Conservation (phyloP, 1,284 basidiomycete species). For the Athelia sp. region DNA sequence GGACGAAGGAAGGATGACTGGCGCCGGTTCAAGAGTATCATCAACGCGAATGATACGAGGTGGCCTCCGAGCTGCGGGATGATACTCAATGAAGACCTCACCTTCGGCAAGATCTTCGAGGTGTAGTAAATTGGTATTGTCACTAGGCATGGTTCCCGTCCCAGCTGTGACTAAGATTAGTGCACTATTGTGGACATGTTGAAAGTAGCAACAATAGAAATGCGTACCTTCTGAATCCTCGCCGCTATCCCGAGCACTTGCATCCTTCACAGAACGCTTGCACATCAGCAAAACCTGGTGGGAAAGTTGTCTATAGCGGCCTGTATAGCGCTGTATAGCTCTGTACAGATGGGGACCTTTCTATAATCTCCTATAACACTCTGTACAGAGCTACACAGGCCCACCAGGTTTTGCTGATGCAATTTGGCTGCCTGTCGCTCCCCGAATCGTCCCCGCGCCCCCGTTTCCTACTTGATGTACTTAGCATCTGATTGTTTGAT, state of each 20-base stretch:
- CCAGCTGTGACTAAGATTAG: background rate
- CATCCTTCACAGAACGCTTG: background rate
- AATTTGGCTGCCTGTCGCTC: too few relatives aligned
- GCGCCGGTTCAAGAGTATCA: background rate
- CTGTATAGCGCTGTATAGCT: too few relatives aligned
- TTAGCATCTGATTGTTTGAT: background rate
- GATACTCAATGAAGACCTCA: background rate
- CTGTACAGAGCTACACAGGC: too few relatives aligned
- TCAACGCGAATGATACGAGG: background rate
- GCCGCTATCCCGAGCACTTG: background rate
- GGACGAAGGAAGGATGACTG: too few relatives aligned
- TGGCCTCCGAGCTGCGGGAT: background rate
- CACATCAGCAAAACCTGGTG: background rate
- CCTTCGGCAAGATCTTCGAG: background rate
- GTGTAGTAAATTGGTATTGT: background rate
- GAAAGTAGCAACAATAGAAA: background rate
- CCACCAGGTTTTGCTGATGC: too few relatives aligned
- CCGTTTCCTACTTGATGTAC: too few relatives aligned
- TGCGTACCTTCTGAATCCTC: background rate
- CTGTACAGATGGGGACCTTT: too few relatives aligned
- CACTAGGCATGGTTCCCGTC: background rate
- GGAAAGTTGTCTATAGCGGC: too few relatives aligned
- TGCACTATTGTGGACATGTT: background rate
- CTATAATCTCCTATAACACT: too few relatives aligned
- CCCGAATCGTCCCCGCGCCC: too few relatives aligned